Evolutionary conservation across 768 basidiomycete species (phyloP).

Genomic region (Pleurotus ostreatus): DNA sequence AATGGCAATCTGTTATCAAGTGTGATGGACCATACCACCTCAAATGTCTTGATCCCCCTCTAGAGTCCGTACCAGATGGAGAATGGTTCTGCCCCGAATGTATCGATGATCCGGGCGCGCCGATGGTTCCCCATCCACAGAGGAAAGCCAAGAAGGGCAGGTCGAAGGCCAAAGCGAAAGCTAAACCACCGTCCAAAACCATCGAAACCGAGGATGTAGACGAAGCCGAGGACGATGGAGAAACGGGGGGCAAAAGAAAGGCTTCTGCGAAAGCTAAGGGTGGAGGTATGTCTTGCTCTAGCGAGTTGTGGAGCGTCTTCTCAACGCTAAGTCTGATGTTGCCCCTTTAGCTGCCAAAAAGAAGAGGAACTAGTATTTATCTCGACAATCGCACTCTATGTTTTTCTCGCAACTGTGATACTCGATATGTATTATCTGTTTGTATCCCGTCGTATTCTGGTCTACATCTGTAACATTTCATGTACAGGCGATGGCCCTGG

Average conservation of each 20-base stretch:
- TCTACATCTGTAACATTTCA: background rate
- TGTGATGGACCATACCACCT: slow-evolving; percentile 90
- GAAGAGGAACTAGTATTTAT: background rate
- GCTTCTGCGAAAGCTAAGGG: slow-evolving; percentile 31
- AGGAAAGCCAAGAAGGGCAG: slow-evolving; percentile 17
- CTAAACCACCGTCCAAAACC: slow-evolving; percentile 10
- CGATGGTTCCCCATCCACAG: slow-evolving; percentile 36
- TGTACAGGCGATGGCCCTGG: background rate
- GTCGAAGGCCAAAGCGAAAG: slow-evolving; percentile 21
- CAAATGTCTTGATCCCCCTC: slow-evolving; percentile 74
- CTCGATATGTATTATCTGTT: background rate
- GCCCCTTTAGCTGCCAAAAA: background rate
- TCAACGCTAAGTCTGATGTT: too few relatives aligned
- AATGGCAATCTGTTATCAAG: slow-evolving; percentile 30
- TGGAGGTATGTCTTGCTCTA: slow-evolving; percentile 27
- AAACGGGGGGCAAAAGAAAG: slow-evolving; percentile 38
- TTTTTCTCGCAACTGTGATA: too few relatives aligned
- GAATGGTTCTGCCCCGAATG: slow-evolving; percentile 93
- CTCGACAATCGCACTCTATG: too few relatives aligned
- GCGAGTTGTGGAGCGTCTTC: background rate
- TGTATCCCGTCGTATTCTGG: background rate
- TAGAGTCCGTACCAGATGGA: slow-evolving; percentile 75
- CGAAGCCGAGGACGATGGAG: slow-evolving; percentile 20
- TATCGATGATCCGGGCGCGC: slow-evolving; percentile 50
- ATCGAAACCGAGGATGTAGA: slow-evolving; percentile 17